These are phyloP conservation scores for Furcasterigmium sp. DNA, from an alignment of 2,329 filamentous ascomycete species.

Conservation along the genomic window DNA sequence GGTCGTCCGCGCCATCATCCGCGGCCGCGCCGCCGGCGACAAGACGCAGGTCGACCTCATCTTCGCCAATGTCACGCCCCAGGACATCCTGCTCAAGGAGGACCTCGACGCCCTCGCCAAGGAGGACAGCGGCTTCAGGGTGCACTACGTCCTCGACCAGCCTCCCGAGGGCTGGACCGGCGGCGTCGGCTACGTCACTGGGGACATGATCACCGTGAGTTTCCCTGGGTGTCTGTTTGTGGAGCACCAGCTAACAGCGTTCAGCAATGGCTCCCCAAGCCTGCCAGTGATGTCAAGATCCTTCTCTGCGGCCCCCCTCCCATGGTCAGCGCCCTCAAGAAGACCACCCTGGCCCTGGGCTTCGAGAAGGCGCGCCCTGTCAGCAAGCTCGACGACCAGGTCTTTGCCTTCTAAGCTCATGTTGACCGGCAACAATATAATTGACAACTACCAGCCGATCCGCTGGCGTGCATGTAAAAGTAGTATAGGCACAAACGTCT, in stretches of 20 bases:
- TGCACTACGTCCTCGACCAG: slow-evolving; percentile 96
- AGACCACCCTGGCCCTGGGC: slow-evolving; percentile 81
- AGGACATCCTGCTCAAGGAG: slow-evolving; percentile 91
- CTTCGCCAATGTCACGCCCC: slow-evolving; percentile 90
- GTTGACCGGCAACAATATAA: neutral
- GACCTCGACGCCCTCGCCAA: slow-evolving; percentile 76
- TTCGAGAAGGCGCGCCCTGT: slow-evolving; percentile 90
- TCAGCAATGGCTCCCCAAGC: slow-evolving; percentile 73
- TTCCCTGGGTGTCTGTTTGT: neutral
- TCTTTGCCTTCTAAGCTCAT: slow-evolving; percentile 73
- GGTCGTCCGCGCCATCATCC: slow-evolving; percentile 84
- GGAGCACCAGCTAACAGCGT: slow-evolving; percentile 21
- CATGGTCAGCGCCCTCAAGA: slow-evolving; percentile 97
- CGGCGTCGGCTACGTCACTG: slow-evolving; percentile 89
- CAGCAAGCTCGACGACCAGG: slow-evolving; percentile 96
- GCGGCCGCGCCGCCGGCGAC: slow-evolving; percentile 73
- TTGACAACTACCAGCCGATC: no score
- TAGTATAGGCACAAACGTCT: no score
- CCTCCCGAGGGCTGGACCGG: slow-evolving; percentile 88
- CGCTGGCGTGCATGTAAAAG: no score
- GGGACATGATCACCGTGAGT: slow-evolving; percentile 86
- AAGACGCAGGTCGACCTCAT: slow-evolving; percentile 88
- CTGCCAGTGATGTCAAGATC: slow-evolving; percentile 85
- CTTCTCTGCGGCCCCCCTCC: slow-evolving; percentile 92
- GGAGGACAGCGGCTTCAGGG: slow-evolving; percentile 74